Conservation (phyloP, 148 eudicot genomes). For the Rhododendron henanense region DNA sequence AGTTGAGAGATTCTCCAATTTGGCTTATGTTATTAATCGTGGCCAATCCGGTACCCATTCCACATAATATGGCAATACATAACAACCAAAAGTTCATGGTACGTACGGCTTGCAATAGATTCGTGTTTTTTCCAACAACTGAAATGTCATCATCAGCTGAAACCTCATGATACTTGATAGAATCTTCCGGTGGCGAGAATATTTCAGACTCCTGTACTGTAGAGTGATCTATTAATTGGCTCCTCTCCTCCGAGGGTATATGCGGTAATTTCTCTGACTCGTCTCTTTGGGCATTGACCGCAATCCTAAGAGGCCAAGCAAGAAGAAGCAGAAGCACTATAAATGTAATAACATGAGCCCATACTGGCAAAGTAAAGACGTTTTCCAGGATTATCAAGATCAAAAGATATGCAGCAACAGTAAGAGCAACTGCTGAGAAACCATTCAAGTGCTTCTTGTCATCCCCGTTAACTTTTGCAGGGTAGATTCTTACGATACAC, state of each 20-base stretch:
- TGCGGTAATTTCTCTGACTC: not conserved
- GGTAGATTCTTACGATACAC: slow-evolving; percentile 52
- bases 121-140: slow-evolving; percentile 29
- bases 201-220: not conserved
- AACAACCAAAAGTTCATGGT: slow-evolving; percentile 64
- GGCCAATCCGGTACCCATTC: slow-evolving; percentile 69
- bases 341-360: slow-evolving; percentile 31
- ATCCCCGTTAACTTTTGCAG: slow-evolving; percentile 28
- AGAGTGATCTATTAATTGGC: not conserved
- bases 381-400: slow-evolving; percentile 45
- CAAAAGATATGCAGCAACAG: slow-evolving; percentile 56
- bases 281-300: not conserved
- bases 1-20: slow-evolving; percentile 66
- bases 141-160: not conserved
- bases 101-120: slow-evolving; percentile 55
- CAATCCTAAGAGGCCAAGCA: slow-evolving; percentile 30
- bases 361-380: slow-evolving; percentile 28
- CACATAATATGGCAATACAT: slow-evolving; percentile 51
- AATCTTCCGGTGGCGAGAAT: not conserved
- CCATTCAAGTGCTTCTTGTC: slow-evolving; percentile 48
- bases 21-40: slow-evolving; percentile 70
- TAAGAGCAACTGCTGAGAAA: slow-evolving; percentile 47
- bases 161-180: slow-evolving; percentile 17
- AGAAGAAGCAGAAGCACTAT: slow-evolving; percentile 40
- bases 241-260: not conserved